A percentile compares a stretch with the other conserved stretches of the same genome.
Evolutionary conservation across 148 eudicot genomes (phyloP).

Genomic region (Rhododendron molle): DNA sequence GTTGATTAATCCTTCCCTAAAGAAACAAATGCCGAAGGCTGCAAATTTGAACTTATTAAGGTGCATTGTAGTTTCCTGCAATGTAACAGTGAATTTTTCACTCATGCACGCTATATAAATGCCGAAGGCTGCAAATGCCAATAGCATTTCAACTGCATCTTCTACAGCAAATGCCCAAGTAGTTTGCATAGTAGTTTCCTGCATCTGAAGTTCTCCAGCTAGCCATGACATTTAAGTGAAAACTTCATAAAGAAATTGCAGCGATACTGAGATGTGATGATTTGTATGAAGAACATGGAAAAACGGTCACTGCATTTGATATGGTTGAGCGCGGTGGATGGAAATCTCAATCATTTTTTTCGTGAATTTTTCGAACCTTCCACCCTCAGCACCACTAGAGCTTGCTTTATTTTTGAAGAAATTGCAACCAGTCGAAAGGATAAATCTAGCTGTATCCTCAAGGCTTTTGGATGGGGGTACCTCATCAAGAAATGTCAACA

Average conservation of each 20-base stretch:
- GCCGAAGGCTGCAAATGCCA: neutral
- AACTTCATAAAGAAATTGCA: neutral
- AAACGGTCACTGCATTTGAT: neutral
- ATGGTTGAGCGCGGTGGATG: neutral
- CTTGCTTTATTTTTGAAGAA: neutral
- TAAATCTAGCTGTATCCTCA: neutral
- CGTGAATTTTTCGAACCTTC: neutral
- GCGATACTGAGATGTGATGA: neutral
- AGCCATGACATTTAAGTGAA: neutral
- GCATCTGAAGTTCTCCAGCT: neutral
- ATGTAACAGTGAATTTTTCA: neutral
- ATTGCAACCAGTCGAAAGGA: neutral
- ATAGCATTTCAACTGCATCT: neutral
- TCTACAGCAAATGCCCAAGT: neutral
- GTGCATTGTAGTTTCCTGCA: neutral
- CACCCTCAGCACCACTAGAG: neutral
- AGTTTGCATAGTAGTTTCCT: neutral
- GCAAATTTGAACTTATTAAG: too few species aligned
- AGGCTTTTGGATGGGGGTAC: neutral
- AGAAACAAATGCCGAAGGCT: too few species aligned
- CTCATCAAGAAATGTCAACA: constrained; percentile 6
- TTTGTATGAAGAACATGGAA: neutral
- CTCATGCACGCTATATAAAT: neutral
- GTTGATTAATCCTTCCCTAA: neutral
- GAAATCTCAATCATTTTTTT: neutral